These are phyloP conservation scores for Candida boleticola DNA, from an alignment of 805 yeast species.

Conservation along the genomic window DNA sequence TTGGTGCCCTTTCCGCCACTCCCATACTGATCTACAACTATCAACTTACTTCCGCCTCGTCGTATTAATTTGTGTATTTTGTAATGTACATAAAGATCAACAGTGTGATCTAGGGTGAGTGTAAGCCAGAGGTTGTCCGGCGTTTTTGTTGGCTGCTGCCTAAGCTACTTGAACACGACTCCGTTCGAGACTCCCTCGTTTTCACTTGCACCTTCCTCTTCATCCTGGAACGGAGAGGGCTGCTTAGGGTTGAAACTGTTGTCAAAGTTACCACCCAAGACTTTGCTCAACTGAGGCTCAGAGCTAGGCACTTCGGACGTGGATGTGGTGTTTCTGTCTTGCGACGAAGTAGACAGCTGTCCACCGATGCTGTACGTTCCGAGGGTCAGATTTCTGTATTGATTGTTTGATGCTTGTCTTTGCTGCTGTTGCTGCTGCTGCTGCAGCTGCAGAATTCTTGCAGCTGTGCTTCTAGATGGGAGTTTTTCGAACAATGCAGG, in stretches of 20 bases:
- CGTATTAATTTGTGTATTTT: no score
- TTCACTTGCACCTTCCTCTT: neutral
- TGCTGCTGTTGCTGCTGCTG: neutral
- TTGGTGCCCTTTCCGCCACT: no score
- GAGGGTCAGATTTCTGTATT: neutral
- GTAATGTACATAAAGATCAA: neutral
- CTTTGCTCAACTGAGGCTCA: conserved; percentile 10
- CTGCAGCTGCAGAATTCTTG: neutral
- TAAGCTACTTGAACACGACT: conserved; percentile 22
- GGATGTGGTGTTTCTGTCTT: neutral
- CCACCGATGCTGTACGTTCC: conserved; percentile 1
- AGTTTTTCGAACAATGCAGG: conserved; percentile 37
- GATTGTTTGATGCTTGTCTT: neutral
- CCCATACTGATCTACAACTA: no score
- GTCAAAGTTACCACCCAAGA: conserved; percentile 17
- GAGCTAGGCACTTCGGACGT: neutral
- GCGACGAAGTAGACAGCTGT: neutral
- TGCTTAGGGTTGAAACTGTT: conserved; percentile 18
- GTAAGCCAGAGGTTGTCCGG: no score
- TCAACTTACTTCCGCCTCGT: no score
- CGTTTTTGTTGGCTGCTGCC: no score
- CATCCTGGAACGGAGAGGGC: conserved; percentile 11
- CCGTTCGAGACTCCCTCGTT: conserved; percentile 22
- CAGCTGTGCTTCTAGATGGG: conserved; percentile 16
- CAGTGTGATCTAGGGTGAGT: no score